Percentiles rank a stretch among this genome's conserved stretches.
Conservation (phyloP, 257 asterid genomes). For the Solanum appendiculatum region DNA sequence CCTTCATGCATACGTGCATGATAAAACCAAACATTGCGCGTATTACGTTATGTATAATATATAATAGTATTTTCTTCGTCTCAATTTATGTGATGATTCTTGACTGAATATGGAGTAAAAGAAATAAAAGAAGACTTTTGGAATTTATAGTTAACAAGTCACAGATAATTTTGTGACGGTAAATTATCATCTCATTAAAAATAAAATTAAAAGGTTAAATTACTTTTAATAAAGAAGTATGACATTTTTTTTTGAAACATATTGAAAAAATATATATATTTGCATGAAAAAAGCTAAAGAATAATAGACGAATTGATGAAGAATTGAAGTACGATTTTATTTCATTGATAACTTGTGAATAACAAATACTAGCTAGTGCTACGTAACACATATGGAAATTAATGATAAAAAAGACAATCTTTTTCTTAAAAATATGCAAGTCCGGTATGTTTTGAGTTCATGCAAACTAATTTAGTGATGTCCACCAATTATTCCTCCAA, state of each 20-base stretch:
- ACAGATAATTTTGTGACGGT: background rate
- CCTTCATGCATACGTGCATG: background rate
- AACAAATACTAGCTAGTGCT: background rate
- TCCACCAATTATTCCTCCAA: background rate
- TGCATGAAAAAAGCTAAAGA: background rate
- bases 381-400: background rate
- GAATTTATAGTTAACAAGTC: no score
- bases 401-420: background rate
- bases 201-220: background rate
- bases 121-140: no score
- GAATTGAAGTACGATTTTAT: background rate
- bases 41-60: background rate
- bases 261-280: background rate
- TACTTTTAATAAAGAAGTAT: background rate
- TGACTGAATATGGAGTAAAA: no score
- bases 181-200: background rate
- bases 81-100: background rate
- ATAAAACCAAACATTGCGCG: background rate
- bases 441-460: background rate
- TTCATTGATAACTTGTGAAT: background rate
- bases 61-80: background rate
- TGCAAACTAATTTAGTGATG: background rate
- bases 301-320: background rate
- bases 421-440: background rate
- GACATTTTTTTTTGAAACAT: accelerated